Evolutionary conservation across 2,329 filamentous ascomycete species (phyloP).

Genomic region (Penicillium sp.): DNA sequence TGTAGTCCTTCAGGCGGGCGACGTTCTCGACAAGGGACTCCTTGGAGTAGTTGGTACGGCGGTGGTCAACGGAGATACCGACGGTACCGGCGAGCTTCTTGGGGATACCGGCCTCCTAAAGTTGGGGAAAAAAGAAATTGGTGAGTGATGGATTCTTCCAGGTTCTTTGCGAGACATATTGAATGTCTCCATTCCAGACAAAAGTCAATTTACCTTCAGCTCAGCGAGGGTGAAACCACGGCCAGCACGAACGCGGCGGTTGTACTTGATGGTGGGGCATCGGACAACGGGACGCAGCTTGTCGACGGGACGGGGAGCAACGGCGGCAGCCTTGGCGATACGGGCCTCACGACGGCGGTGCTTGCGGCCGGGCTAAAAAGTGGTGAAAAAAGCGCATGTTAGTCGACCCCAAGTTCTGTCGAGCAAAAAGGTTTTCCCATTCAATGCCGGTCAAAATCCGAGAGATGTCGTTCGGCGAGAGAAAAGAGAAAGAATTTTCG

Average conservation of each 20-base stretch:
- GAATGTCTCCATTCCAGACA: neutral
- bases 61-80: constrained; percentile 94
- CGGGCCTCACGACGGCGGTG: constrained; percentile 87
- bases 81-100: constrained; percentile 93
- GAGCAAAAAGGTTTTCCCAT: constrained; percentile 22
- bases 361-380: constrained; percentile 90
- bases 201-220: constrained; percentile 76
- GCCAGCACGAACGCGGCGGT: constrained; percentile 94
- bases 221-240: constrained; percentile 97
- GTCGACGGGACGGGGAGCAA: constrained; percentile 96
- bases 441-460: constrained; percentile 20
- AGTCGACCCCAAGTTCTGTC: constrained; percentile 34
- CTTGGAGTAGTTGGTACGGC: constrained; percentile 95
- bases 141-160: neutral
- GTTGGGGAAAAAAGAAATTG: constrained; percentile 27
- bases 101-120: constrained; percentile 89
- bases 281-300: constrained; percentile 93
- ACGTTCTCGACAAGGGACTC: constrained; percentile 95
- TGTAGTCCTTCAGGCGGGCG: constrained; percentile 97
- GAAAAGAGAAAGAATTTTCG: constrained; percentile 2
- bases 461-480: constrained; percentile 20
- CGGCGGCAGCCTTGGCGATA: constrained; percentile 89
- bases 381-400: constrained; percentile 40
- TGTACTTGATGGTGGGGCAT: constrained; percentile 99
- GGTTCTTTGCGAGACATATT: neutral